Conservation (phyloP, 495 filamentous ascomycete species). For the Gamarada debralockiae region DNA sequence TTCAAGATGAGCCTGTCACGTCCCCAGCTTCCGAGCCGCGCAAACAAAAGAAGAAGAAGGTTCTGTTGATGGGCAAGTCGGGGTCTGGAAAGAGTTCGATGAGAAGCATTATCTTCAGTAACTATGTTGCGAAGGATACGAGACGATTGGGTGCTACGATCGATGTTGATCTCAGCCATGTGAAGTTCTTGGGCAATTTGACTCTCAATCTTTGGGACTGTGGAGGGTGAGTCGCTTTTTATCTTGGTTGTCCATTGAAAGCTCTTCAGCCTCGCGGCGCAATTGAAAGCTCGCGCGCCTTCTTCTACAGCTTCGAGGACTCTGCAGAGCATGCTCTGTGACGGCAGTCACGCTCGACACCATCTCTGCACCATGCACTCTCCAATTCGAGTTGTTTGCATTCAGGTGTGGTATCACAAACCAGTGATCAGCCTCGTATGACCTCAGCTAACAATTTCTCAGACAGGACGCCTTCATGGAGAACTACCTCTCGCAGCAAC, state of each 20-base stretch:
- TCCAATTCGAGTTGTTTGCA: not conserved
- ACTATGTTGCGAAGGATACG: constrained; percentile 96
- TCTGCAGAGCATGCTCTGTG: not conserved
- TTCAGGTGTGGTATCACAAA: not conserved
- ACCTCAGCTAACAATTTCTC: constrained; percentile 12
- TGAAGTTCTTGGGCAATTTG: constrained; percentile 96
- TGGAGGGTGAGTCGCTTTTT: constrained; percentile 59
- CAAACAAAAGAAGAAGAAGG: constrained; percentile 60
- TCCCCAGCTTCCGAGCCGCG: constrained; percentile 19
- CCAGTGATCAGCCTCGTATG: not conserved
- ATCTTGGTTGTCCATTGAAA: not conserved
- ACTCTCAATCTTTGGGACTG: constrained; percentile 99
- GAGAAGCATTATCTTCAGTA: constrained; percentile 97
- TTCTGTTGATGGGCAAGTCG: constrained; percentile 77
- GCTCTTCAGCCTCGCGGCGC: not conserved
- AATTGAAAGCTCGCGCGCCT: not conserved
- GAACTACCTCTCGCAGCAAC: constrained; percentile 91
- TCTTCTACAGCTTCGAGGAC: too few relatives aligned
- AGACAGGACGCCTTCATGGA: constrained; percentile 99
- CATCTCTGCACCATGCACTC: not conserved
- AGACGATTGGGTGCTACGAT: constrained; percentile 94
- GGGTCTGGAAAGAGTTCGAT: constrained; percentile 99
- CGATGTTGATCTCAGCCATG: constrained; percentile 95
- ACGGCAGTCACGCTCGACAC: not conserved
- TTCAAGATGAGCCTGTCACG: constrained; percentile 7